A percentile compares a stretch with the other conserved stretches of the same genome.
Evolutionary conservation across 495 filamentous ascomycete genomes (phyloP).

Genomic region (Aspergillus ellipticus): DNA sequence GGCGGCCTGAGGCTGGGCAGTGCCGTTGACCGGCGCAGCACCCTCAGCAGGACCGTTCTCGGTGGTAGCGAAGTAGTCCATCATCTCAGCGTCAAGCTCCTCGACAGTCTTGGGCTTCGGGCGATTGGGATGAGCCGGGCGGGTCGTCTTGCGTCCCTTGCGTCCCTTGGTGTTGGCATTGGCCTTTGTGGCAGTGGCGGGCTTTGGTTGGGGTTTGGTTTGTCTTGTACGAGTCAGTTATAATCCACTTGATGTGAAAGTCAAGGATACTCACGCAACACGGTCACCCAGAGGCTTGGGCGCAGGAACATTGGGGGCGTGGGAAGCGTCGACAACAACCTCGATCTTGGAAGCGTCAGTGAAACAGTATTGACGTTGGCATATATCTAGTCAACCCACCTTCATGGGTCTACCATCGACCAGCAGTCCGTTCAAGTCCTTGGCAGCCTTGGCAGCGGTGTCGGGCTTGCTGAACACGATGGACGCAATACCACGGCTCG

Average conservation of each 20-base stretch:
- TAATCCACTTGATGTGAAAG: neutral
- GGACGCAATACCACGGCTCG: constrained; percentile 83
- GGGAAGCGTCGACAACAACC: constrained; percentile 74
- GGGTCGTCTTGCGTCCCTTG: constrained; percentile 49
- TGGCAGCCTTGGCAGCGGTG: constrained; percentile 75
- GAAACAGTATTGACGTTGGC: neutral
- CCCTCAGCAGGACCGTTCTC: constrained; percentile 38
- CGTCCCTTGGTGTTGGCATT: constrained; percentile 40
- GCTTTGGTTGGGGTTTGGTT: constrained; percentile 78
- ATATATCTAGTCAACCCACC: constrained; percentile 43
- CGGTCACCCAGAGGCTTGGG: constrained; percentile 81
- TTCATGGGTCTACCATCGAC: constrained; percentile 90
- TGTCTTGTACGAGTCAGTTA: constrained; percentile 36
- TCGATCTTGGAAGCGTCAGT: constrained; percentile 59
- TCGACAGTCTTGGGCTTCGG: constrained; percentile 85
- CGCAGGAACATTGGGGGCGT: constrained; percentile 59
- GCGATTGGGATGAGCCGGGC: constrained; percentile 52
- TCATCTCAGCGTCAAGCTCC: constrained; percentile 92
- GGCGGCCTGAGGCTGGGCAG: constrained; percentile 29
- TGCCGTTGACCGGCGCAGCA: constrained; percentile 41
- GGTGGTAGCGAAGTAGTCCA: constrained; percentile 69
- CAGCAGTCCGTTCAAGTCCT: constrained; percentile 77
- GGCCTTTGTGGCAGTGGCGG: constrained; percentile 68
- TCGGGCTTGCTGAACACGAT: constrained; percentile 73
- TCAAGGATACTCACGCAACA: constrained; percentile 57